Base-by-base conservation (phyloP, 495 filamentous ascomycete species). In the Neurospora sp. region DNA sequence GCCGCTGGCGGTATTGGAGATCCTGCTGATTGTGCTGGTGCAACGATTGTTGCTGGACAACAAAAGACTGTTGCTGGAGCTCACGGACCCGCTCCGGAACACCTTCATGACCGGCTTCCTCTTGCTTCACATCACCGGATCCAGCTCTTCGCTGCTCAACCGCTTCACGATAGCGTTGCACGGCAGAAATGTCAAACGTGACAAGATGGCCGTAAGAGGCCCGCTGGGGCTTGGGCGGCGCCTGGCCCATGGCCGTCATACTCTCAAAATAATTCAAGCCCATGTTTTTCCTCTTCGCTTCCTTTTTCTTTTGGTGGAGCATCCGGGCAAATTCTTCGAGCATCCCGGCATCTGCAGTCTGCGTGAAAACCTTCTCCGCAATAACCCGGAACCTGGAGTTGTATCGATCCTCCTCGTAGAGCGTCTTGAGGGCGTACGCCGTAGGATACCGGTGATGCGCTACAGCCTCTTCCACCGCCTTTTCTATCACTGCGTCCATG, bases 381-480 rank as follows among this genome's bases (percentile, higher is more conserved):
- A 87, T 83, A 75, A 71, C 79, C 70, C 85, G 77, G 76, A 87
- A 85, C 11, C 79, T 77, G 7, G 77, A 76, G 54, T 86, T 79
- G 39, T 85, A n/a, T 20, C 42, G 42, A 46, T 46, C 78, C 73
- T 89, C 87, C 70, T 87, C 83, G 75, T 86, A 87, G 71, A 88
- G 78, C 23, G 85, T 83, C 66, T 86, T 83, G 72, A 89, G 80
- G 54, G 86, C 87, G 79, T 82, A 89, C 8, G 87, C 86, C 20
- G 87, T 89, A 69, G 87, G 87, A 73, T 85, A 87, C 59, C 86
- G 83, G 62, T 78, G 82, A 74, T 83, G 80, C 54, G 76, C 73
- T 39, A 89, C 76, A 20, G 87, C 86, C 72, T 86, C 83, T 39
- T 87, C 82, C 2, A 87, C 84, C 7, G 86, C 85, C 11, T 70